Evolutionary conservation across 768 basidiomycete genomes (phyloP).

Genomic region (Tephrocybe sp.): DNA sequence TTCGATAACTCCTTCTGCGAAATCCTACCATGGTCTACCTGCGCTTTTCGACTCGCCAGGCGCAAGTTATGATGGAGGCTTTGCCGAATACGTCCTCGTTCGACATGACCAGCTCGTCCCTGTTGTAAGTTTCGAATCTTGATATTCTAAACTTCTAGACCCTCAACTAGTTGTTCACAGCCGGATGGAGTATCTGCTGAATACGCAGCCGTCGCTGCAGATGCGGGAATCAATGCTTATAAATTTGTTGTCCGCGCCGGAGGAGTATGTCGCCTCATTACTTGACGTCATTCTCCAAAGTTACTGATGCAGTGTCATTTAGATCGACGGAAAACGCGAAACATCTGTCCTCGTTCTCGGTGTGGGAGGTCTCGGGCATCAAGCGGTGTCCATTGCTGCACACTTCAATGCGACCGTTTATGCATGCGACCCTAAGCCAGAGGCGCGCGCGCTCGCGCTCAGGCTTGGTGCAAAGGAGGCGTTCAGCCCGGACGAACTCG

Average conservation of each 20-base stretch:
- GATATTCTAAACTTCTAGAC: background rate
- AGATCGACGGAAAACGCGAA: constrained; percentile 7
- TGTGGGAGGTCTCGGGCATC: constrained; percentile 8
- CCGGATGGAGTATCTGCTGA: constrained; percentile 8
- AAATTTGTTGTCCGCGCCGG: constrained; percentile 7
- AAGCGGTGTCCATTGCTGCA: constrained; percentile 7
- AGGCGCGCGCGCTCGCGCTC: constrained; percentile 4
- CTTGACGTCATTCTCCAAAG: background rate
- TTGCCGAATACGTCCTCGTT: constrained; percentile 5
- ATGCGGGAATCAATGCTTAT: constrained; percentile 10
- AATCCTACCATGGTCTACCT: constrained; percentile 2
- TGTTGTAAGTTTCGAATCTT: background rate
- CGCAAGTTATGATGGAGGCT: constrained; percentile 7
- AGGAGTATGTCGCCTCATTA: background rate
- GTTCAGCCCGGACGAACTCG: constrained; percentile 5
- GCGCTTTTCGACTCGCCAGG: constrained; percentile 10
- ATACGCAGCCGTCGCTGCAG: constrained; percentile 6
- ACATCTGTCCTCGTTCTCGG: constrained; percentile 1
- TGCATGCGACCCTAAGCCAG: constrained; percentile 8
- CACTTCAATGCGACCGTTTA: constrained; percentile 8
- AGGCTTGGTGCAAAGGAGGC: constrained; percentile 9
- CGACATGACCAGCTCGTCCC: constrained; percentile 8
- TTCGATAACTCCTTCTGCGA: constrained; percentile 5
- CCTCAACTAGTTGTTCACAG: background rate
- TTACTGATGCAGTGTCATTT: background rate